Conservation (phyloP, 139 green algal species). For the Nannochloris sp. region DNA sequence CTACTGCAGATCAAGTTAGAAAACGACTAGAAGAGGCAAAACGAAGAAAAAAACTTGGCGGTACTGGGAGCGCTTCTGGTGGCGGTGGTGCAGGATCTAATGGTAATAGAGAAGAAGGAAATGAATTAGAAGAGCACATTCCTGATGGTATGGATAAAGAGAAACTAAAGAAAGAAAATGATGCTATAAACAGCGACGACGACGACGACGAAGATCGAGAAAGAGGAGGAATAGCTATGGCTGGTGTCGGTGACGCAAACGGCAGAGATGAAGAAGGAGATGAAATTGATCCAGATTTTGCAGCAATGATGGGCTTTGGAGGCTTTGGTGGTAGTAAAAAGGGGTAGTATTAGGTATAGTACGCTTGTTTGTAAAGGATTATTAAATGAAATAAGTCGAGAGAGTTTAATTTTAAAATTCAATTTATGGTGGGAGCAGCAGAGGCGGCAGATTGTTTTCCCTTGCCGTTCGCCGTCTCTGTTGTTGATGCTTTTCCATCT, state of each 20-base stretch:
- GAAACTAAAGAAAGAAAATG: background rate
- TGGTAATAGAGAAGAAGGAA: conserved; percentile 9
- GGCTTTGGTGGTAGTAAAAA: conserved; percentile 71
- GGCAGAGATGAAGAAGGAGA: conserved; percentile 42
- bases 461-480: too few relatives aligned
- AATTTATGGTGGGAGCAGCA: too few relatives aligned
- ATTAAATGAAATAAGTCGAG: too few relatives aligned
- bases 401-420: too few relatives aligned
- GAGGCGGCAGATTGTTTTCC: too few relatives aligned
- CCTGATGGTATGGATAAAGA: conserved; percentile 18
- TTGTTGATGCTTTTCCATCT: background rate
- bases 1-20: conserved; percentile 73
- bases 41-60: conserved; percentile 33
- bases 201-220: conserved; percentile 44
- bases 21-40: conserved; percentile 35
- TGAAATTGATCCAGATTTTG: conserved; percentile 76
- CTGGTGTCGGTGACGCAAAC: background rate
- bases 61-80: conserved; percentile 10
- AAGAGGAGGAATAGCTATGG: conserved; percentile 28
- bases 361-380: too few relatives aligned
- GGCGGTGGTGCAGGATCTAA: too few relatives aligned
- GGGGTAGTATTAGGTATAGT: too few relatives aligned
- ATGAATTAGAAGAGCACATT: conserved; percentile 33
- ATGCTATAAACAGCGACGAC: conserved; percentile 22
- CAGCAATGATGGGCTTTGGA: conserved; percentile 87